Base-by-base conservation (phyloP, 2,329 filamentous ascomycete species). In the Colletotrichum sojae region DNA sequence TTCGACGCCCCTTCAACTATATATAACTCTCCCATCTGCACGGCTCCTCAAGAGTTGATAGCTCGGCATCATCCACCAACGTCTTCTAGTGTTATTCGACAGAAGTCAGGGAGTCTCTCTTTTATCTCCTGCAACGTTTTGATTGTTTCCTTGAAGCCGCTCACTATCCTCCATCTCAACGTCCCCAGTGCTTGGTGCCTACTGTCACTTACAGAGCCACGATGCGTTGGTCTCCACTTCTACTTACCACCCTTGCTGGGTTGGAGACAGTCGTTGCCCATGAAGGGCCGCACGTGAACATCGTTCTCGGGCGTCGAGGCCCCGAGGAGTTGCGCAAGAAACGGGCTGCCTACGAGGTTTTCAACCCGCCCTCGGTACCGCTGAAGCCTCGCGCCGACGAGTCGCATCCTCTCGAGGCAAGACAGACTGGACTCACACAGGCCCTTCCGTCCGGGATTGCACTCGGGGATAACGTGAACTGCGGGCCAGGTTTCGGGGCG, bases 401-500 rank as follows among this genome's bases (percentile, higher is more conserved):
- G n/a, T 5, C 40, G 6, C 49, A 67, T 39, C 56, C 20, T 22
- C 39, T 74, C 3, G 51, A 69, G 3, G 68, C 63, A 45, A 71
- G 76, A 9, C 74, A 76, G 31, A 69, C 15, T 10, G 54, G 57
- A 0, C 10, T n/a, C 6, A 27, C 57, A 2, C 58, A 61, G 16
- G 6, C 58, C 6, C 58, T 61, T 6, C 58, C 59, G 9, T 53
- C 45, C 10, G 16, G 43, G 5, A 61, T 66, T 2, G 5, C 16
- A 1, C 22, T 60, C 4, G 62, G 67, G 22, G 67, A 69, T 5
- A 58, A 75, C 40, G 71, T 63, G 0, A 66, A 71, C 27, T 81
- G 79, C 27, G 79, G 79, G 3, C 60, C 72, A 2, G 70, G 70
- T 0, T 20, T 69, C 25, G 78, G 76, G 10, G 77, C 73, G 51